phyloP scores from a whole-genome alignment of 352 stramenopile species.

The Globisporangium solare region DNA sequence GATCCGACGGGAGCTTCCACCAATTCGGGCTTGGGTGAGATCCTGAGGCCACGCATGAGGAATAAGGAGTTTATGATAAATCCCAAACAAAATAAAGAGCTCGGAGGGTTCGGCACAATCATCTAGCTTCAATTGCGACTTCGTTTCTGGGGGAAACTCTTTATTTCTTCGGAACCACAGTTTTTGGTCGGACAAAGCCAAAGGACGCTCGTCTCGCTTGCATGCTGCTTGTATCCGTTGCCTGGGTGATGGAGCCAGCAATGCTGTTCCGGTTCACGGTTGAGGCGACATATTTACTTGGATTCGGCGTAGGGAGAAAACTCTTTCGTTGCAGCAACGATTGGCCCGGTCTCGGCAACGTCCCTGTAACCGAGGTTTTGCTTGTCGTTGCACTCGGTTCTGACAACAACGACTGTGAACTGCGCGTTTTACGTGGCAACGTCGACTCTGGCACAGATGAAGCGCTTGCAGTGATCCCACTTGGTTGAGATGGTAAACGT shows the following conservation, averaged over 20 bases:
- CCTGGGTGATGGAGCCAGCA: conserved; percentile 13
- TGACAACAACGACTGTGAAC: conserved; percentile 5
- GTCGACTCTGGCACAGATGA: background rate
- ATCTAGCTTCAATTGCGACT: background rate
- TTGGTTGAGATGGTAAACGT: conserved; percentile 2
- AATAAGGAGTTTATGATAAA: too few relatives aligned
- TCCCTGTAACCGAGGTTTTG: conserved; percentile 2
- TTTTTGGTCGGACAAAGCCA: conserved; percentile 25
- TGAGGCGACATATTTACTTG: background rate
- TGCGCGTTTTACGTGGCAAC: background rate
- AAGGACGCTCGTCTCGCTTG: conserved; percentile 24
- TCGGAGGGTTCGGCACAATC: too few relatives aligned
- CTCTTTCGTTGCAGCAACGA: conserved; percentile 13
- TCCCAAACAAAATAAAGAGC: too few relatives aligned
- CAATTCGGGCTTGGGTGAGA: too few relatives aligned
- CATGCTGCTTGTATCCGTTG: conserved; percentile 8
- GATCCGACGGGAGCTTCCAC: too few relatives aligned
- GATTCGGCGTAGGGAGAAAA: background rate
- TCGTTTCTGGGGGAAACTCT: too few relatives aligned
- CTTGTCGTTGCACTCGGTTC: background rate
- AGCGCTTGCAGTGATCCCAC: background rate
- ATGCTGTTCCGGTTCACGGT: conserved; percentile 11
- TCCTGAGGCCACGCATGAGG: too few relatives aligned
- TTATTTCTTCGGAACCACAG: conserved; percentile 16
- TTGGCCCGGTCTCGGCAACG: conserved; percentile 5